Evolutionary conservation across 1,139 yeast species (phyloP).

Genomic region (Schizosaccharomyces versatilis): DNA sequence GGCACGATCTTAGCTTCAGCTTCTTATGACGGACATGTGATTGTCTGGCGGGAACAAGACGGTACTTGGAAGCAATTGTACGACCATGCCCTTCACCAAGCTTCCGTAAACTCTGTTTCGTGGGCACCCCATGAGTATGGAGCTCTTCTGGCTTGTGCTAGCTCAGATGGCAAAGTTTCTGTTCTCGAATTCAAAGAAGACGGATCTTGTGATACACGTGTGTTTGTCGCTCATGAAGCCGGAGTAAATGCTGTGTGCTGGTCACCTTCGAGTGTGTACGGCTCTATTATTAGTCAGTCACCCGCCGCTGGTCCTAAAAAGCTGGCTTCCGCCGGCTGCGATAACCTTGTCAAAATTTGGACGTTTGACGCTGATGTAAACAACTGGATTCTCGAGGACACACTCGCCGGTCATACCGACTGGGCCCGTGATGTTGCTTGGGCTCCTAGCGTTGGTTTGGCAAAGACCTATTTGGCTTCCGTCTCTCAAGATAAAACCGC

Average conservation of each 20-base stretch:
- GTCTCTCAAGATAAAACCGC: slow-evolving; percentile 95
- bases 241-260: slow-evolving; percentile 90
- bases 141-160: slow-evolving; percentile 70
- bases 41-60: slow-evolving; percentile 89
- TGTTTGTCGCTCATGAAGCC: slow-evolving; percentile 66
- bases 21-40: slow-evolving; percentile 82
- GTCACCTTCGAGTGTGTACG: slow-evolving; percentile 49
- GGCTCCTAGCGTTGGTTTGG: slow-evolving; percentile 66
- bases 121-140: slow-evolving; percentile 93
- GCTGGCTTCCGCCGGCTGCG: slow-evolving; percentile 67
- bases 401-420: slow-evolving; percentile 74
- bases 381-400: slow-evolving; percentile 50
- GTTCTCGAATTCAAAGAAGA: slow-evolving; percentile 81
- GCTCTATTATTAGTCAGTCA: slow-evolving; percentile 19
- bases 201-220: slow-evolving; percentile 48
- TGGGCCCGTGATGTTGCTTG: slow-evolving; percentile 98
- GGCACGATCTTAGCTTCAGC: slow-evolving; percentile 88
- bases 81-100: slow-evolving; percentile 72
- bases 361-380: slow-evolving; percentile 27
- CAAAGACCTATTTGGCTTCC: slow-evolving; percentile 83
- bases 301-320: slow-evolving; percentile 23
- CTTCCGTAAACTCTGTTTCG: slow-evolving; percentile 77
- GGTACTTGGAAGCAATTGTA: slow-evolving; percentile 66
- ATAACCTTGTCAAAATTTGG: slow-evolving; percentile 86
- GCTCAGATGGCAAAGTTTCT: slow-evolving; percentile 82